Evolutionary conservation across 2,329 filamentous ascomycete genomes (phyloP).

Genomic region (Didymella keratinophila): DNA sequence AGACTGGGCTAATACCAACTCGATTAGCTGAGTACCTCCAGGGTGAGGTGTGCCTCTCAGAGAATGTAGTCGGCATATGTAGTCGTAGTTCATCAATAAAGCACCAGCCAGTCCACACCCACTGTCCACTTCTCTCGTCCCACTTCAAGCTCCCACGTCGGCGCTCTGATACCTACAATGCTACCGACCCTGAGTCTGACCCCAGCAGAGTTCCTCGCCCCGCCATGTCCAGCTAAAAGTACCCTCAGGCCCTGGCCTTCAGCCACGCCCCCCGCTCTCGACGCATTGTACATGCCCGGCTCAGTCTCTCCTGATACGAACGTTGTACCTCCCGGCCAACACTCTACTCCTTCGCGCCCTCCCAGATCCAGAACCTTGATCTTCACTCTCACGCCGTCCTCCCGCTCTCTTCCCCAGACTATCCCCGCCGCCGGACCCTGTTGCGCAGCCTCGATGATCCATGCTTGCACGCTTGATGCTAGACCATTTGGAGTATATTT

Average conservation of each 20-base stretch:
- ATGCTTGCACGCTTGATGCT: constrained; percentile 58
- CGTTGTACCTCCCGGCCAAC: constrained; percentile 31
- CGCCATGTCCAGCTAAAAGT: constrained; percentile 42
- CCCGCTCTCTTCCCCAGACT: constrained; percentile 29
- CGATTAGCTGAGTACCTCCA: neutral
- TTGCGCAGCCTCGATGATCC: constrained; percentile 57
- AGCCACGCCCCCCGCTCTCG: neutral
- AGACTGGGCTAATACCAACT: neutral
- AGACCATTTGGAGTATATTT: constrained; percentile 60
- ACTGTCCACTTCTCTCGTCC: constrained; percentile 48
- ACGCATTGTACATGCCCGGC: constrained; percentile 25
- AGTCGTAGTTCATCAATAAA: constrained; percentile 23
- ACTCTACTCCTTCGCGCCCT: constrained; percentile 25
- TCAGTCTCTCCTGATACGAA: constrained; percentile 34
- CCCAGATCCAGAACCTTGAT: constrained; percentile 10
- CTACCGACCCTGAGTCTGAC: constrained; percentile 35
- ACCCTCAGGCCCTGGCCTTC: constrained; percentile 17
- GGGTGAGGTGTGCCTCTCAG: neutral
- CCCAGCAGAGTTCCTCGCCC: constrained; percentile 26
- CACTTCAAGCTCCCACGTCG: constrained; percentile 53
- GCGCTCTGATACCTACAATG: constrained; percentile 50
- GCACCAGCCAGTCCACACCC: constrained; percentile 53
- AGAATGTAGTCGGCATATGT: neutral
- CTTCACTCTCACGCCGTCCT: constrained; percentile 37
- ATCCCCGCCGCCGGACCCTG: constrained; percentile 22